These are phyloP conservation scores for Rhododendron griersonianum DNA, from an alignment of 148 eudicot species.

Conservation along the genomic window DNA sequence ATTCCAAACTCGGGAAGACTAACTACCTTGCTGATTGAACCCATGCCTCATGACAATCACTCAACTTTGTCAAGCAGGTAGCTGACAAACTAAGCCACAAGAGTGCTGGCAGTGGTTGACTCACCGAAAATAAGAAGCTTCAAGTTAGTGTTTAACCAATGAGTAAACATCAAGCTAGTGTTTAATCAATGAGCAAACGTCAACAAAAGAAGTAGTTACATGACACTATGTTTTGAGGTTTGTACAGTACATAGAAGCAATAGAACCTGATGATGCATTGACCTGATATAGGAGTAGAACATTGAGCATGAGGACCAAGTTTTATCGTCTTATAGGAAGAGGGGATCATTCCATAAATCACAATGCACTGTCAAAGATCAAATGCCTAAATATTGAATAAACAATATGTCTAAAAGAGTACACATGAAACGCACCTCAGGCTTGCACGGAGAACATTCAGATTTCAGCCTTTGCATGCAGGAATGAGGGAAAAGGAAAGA, in stretches of 20 bases:
- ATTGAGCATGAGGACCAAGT: not conserved
- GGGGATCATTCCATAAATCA: not conserved
- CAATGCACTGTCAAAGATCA: not conserved
- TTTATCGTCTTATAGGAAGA: not conserved
- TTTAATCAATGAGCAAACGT: not conserved
- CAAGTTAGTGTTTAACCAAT: too few relatives aligned
- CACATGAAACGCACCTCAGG: too few relatives aligned
- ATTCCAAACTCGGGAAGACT: not conserved
- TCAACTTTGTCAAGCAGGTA: not conserved
- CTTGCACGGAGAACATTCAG: too few relatives aligned
- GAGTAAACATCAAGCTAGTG: slow-evolving; percentile 4
- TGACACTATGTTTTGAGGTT: not conserved
- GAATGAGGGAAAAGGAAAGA: not conserved
- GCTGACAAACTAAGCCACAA: slow-evolving; percentile 22
- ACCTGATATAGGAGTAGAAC: not conserved
- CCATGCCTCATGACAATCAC: not conserved
- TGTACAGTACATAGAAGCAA: not conserved
- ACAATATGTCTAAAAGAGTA: too few relatives aligned
- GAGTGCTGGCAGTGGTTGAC: slow-evolving; percentile 19
- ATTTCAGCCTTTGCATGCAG: not conserved
- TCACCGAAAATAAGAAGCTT: too few relatives aligned
- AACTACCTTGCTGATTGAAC: not conserved
- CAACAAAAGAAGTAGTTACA: not conserved
- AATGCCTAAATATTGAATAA: too few relatives aligned
- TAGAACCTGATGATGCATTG: not conserved